Evolutionary conservation across 495 filamentous ascomycete species (phyloP).

Genomic region (Immersiella caudata): DNA sequence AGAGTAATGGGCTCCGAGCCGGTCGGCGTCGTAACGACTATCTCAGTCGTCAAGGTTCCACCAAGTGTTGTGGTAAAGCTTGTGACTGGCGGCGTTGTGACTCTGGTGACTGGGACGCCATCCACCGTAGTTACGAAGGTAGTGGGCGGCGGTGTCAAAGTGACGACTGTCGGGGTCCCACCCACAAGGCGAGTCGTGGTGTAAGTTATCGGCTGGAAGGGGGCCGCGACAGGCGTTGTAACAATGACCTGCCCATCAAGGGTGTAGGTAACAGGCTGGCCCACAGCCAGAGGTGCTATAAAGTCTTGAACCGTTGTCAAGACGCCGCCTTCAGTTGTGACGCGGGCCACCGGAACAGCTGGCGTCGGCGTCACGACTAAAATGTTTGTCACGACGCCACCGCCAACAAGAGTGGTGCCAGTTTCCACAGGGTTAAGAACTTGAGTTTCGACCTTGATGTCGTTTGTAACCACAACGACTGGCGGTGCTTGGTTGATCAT

Average conservation of each 20-base stretch:
- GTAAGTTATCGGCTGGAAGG: constrained; percentile 29
- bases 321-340: constrained; percentile 25
- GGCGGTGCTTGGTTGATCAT: constrained; percentile 28
- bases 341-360: constrained; percentile 10
- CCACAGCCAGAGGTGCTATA: constrained; percentile 14
- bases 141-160: constrained; percentile 26
- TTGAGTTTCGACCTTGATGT: constrained; percentile 23
- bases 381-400: constrained; percentile 25
- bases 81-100: constrained; percentile 33
- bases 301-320: constrained; percentile 24
- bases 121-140: constrained; percentile 36
- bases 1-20: constrained; percentile 32
- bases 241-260: constrained; percentile 27
- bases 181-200: constrained; percentile 31
- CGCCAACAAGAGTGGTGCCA: constrained; percentile 25
- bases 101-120: constrained; percentile 30
- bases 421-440: constrained; percentile 26
- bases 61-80: constrained; percentile 35
- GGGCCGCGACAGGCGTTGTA: constrained; percentile 23
- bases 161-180: constrained; percentile 34
- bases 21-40: constrained; percentile 35
- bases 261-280: constrained; percentile 28
- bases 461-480: constrained; percentile 22
- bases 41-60: constrained; percentile 30
- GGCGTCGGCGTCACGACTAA: constrained; percentile 32